Base-by-base conservation (phyloP, 768 basidiomycete species). In the Podaxis sp. region DNA sequence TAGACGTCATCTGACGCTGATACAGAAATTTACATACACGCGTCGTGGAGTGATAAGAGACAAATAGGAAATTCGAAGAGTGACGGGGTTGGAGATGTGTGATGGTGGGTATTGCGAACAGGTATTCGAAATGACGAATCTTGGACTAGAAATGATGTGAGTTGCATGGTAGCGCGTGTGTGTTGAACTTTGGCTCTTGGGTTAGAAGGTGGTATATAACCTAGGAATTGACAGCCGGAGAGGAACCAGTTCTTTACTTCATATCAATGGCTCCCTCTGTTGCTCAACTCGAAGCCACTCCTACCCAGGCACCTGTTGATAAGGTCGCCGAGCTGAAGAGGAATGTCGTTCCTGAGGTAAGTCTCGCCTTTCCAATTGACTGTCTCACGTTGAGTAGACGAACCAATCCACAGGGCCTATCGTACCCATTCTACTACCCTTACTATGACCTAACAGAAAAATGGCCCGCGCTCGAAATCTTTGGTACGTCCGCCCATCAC, bases 381-480 rank as follows among this genome's bases (percentile, higher is more conserved):
- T 3, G n/a, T 9, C 17, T 9, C 33, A 33, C 8, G 33, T 33
- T 17, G 15, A 22, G 19, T 46, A n/a, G 2, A 46, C 7, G 44
- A n/a, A 46, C 19, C 9, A 19, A 46, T 15, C 19, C 7, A 26
- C 52, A 80, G 63, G 80, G 75, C 0, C 75, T 79, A 13, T 76
- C 80, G 8, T 82, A 85, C 65, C 83, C 84, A 1, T 79, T 75
- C 68, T 84, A 84, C 71, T 76, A 70, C 39, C 84, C 82, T 5
- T 69, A 79, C 67, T 82, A 74, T 65, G 80, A 84, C 63, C 65
- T 72, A 0, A 66, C 72, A 36, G 82, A 85, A 75, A 85, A 84
- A 64, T 84, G 79, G 66, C 77, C 80, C 64, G 80, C 80, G 11
- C 79, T 76, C 19, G 71, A 84, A 64, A 68, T 81, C 44, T 79